phyloP scores from a whole-genome alignment of 495 filamentous ascomycete species.

The Polyplosphaeria fusca region DNA sequence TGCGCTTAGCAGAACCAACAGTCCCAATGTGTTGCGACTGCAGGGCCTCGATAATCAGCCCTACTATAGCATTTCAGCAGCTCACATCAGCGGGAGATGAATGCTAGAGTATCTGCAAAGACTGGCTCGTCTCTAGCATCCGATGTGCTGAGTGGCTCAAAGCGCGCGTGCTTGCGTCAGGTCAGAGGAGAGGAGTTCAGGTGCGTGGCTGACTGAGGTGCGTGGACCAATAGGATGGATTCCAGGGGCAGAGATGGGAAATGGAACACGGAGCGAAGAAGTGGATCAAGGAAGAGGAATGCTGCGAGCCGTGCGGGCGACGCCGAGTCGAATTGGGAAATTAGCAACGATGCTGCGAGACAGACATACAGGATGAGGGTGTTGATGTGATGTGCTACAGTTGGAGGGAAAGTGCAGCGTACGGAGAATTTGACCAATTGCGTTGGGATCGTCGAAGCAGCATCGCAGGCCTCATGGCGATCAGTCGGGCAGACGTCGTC shows the following conservation, averaged over 20 bases:
- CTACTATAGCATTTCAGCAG: too few species aligned
- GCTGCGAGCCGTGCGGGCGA: background rate
- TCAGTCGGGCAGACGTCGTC: too few species aligned
- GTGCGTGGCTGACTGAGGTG: too few species aligned
- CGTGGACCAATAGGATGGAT: background rate
- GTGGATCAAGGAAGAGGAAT: background rate
- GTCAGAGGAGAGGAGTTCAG: too few species aligned
- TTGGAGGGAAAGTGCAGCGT: background rate
- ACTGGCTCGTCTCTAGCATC: too few species aligned
- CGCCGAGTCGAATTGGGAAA: background rate
- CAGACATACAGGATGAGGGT: background rate
- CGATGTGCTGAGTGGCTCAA: too few species aligned
- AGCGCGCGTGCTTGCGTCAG: too few species aligned
- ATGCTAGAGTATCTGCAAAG: too few species aligned
- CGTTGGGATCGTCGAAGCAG: slow-evolving; percentile 2
- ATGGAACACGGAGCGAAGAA: background rate
- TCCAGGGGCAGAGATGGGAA: background rate
- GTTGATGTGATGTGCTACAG: background rate
- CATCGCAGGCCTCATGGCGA: background rate
- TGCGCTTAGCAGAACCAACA: too few species aligned
- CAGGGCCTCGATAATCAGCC: too few species aligned
- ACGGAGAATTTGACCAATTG: slow-evolving; percentile 14
- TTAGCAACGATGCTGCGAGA: background rate
- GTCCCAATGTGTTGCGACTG: too few species aligned
- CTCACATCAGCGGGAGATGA: too few species aligned